Conservation (phyloP, 176 grass and related monocot species). For the Oryza meyeriana region DNA sequence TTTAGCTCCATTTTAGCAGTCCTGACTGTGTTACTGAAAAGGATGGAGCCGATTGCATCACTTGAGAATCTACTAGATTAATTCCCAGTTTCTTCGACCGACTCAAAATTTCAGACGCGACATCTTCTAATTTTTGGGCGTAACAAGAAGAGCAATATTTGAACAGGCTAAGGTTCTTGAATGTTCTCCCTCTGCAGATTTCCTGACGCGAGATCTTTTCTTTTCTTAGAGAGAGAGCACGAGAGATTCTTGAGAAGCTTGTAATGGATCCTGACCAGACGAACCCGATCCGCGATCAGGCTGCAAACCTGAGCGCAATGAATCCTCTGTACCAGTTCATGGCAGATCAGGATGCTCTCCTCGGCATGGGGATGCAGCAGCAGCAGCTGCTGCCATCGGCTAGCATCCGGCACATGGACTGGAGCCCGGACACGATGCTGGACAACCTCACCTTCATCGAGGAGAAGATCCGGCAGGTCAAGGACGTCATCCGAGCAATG, state of each 20-base stretch:
- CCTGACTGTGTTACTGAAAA: neutral
- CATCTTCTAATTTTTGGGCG: neutral
- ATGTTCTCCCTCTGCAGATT: neutral
- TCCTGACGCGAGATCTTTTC: neutral
- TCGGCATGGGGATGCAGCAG: slow-evolving; percentile 18
- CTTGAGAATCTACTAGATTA: neutral
- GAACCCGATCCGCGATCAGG: slow-evolving; percentile 26
- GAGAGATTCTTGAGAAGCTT: neutral
- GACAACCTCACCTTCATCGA: slow-evolving; percentile 65
- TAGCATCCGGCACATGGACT: slow-evolving; percentile 43
- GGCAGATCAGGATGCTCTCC: slow-evolving; percentile 14
- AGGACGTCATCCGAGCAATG: slow-evolving; percentile 51
- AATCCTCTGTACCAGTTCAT: slow-evolving; percentile 31
- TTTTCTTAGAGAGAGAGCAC: neutral
- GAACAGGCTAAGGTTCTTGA: neutral
- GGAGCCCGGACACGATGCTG: slow-evolving; percentile 61
- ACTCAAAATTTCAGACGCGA: neutral
- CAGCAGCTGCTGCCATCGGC: slow-evolving; percentile 15
- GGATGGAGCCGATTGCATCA: neutral
- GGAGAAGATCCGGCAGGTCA: slow-evolving; percentile 71
- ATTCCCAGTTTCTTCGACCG: neutral
- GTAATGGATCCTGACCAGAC: slow-evolving; percentile 11
- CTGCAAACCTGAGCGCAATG: slow-evolving; percentile 28
- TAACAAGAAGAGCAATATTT: neutral
- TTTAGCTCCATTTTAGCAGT: neutral